Base-by-base conservation (phyloP, 2,329 filamentous ascomycete species). In the Teratosphaeria nubilosa region DNA sequence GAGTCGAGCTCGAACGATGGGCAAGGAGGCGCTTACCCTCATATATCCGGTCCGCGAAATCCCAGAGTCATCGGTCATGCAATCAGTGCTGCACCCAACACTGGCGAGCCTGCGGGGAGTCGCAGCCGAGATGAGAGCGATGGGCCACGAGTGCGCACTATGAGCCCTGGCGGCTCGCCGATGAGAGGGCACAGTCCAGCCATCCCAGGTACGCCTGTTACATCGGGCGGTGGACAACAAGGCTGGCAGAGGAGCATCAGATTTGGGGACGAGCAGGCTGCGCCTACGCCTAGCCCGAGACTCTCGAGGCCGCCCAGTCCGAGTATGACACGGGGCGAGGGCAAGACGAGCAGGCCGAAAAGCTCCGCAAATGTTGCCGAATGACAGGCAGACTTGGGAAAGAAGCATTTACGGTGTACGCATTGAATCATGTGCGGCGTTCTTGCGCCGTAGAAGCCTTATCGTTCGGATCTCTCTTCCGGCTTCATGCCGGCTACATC, bases 161-260 rank as follows among this genome's bases (percentile, higher is more conserved):
- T 24, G n/a, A 57, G 51, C n/a, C 60, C 60, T 20, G 41, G 59
- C 5, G 20, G 31, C n/a, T 57, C 62, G 13, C 32, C 59, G 22
- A 16, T 9, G 7, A 30, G 25, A 16, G 31, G 31, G 16, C 11
- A 53, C n/a, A 53, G 25, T n/a, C 51, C 51, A 30, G 51, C 25
- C 20, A 16, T 30, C 25, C 20, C 31, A 53, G 51, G 51, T 2
- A 22, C 41, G 37, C 34, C 14, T 60, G 48, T 27, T 51, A 24
- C 58, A 13, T 50, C 41, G 50, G 22, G 31, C 56, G 20, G 16
- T 22, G 41, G 41, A 10, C 41, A n/a, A 22, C 51, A 54, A 22
- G 55, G 57, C 5, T 65, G 63, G 60, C 64, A 70, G 50, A 62
- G 69, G 31, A 71, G 64, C 48, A 71, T 71, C 54, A 63, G 66